Percentiles rank a stretch among this genome's conserved stretches.
phyloP scores from a whole-genome alignment of 2,329 filamentous ascomycete genomes.

The Penicillium sumatraense region DNA sequence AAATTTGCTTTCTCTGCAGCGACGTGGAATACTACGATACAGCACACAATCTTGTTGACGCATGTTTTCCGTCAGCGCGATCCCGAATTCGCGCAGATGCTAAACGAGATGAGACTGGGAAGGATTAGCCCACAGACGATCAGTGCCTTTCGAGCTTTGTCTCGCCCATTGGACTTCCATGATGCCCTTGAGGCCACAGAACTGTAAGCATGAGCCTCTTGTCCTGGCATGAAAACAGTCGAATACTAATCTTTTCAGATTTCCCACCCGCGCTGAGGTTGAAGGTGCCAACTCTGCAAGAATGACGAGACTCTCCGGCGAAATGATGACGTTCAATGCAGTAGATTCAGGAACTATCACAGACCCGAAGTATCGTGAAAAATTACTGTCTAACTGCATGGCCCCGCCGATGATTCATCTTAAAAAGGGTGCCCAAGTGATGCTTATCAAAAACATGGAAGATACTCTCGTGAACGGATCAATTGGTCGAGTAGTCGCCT shows the following conservation, averaged over 20 bases:
- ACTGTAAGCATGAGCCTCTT: slow-evolving; percentile 55
- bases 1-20: slow-evolving; percentile 93
- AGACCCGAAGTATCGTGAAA: slow-evolving; percentile 73
- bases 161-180: slow-evolving; percentile 71
- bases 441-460: slow-evolving; percentile 99
- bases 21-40: slow-evolving; percentile 90
- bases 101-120: slow-evolving; percentile 96
- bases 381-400: slow-evolving; percentile 87
- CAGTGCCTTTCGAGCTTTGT: slow-evolving; percentile 73
- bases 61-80: slow-evolving; percentile 97
- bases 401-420: slow-evolving; percentile 78
- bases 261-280: slow-evolving; percentile 87
- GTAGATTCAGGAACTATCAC: slow-evolving; percentile 70
- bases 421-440: slow-evolving; percentile 93
- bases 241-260: slow-evolving; percentile 54
- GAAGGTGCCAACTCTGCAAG: slow-evolving; percentile 80
- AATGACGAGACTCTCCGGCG: slow-evolving; percentile 73
- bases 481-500: slow-evolving; percentile 80
- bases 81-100: slow-evolving; percentile 85
- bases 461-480: slow-evolving; percentile 93
- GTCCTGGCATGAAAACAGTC: background rate
- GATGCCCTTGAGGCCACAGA: slow-evolving; percentile 85
- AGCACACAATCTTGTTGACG: slow-evolving; percentile 93
- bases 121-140: slow-evolving; percentile 78
- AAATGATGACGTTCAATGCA: slow-evolving; percentile 71